These are phyloP conservation scores for Piedraia hortae DNA, from an alignment of 2,329 filamentous ascomycete species.

Conservation along the genomic window DNA sequence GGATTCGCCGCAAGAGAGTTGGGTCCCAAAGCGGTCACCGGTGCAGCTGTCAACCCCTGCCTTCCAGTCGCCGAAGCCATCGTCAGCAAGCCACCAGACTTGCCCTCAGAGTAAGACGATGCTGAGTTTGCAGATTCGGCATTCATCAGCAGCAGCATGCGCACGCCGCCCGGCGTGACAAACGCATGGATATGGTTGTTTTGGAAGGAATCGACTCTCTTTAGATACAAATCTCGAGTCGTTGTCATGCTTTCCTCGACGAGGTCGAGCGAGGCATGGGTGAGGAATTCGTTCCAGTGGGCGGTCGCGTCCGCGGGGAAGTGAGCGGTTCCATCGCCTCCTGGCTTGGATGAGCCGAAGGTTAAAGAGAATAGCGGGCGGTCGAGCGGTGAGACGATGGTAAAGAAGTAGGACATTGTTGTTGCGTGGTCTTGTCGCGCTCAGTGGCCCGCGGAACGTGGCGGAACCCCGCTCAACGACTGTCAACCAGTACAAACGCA, in stretches of 20 bases:
- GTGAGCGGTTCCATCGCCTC: slow-evolving; percentile 72
- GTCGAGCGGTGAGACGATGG: slow-evolving; percentile 83
- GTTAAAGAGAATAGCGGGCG: slow-evolving; percentile 91
- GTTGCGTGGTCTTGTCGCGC: background rate
- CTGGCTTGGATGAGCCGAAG: slow-evolving; percentile 87
- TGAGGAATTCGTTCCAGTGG: slow-evolving; percentile 95
- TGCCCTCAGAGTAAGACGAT: slow-evolving; percentile 10
- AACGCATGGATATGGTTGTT: slow-evolving; percentile 81
- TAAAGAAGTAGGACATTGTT: slow-evolving; percentile 91
- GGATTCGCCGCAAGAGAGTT: slow-evolving; percentile 38
- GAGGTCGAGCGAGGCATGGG: slow-evolving; percentile 79
- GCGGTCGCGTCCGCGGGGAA: slow-evolving; percentile 67
- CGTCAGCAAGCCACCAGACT: slow-evolving; percentile 8
- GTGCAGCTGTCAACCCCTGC: slow-evolving; percentile 12
- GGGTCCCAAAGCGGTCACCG: no score
- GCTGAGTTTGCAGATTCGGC: slow-evolving; percentile 23
- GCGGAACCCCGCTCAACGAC: no score
- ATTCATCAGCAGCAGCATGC: slow-evolving; percentile 83
- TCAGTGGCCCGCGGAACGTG: no score
- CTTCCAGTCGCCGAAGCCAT: slow-evolving; percentile 9
- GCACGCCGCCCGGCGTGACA: slow-evolving; percentile 71
- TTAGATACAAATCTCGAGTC: slow-evolving; percentile 73
- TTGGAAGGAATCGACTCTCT: slow-evolving; percentile 89
- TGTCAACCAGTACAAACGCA: no score
- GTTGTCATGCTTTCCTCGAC: slow-evolving; percentile 94